Evolutionary conservation across 164 flowering plant genomes (phyloP).

Genomic region (Nelumbo lutea): DNA sequence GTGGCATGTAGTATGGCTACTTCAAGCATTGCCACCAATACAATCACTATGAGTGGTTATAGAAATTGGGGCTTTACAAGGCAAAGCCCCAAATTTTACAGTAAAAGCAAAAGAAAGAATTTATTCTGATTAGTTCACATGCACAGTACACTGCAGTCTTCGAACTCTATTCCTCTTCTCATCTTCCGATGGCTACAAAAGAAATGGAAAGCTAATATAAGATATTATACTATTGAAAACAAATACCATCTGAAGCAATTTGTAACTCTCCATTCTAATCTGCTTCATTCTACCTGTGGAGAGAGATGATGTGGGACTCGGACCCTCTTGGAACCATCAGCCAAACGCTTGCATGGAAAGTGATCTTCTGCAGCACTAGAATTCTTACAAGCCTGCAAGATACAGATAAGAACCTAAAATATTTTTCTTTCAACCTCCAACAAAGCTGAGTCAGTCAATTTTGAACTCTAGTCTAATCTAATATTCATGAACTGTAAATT

Average conservation of each 20-base stretch:
- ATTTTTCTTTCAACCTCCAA: too few species aligned
- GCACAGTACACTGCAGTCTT: slow-evolving; percentile 40
- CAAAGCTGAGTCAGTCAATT: too few species aligned
- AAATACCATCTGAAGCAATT: too few species aligned
- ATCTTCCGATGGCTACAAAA: slow-evolving; percentile 36
- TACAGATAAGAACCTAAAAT: background rate
- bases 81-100: too few species aligned
- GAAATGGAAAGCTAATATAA: background rate
- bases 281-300: slow-evolving; percentile 36
- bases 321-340: slow-evolving; percentile 91
- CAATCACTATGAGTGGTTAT: too few species aligned
- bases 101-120: too few species aligned
- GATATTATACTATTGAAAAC: background rate
- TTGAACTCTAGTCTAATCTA: too few species aligned
- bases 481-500: too few species aligned
- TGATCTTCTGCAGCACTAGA: slow-evolving; percentile 28
- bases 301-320: slow-evolving; percentile 45
- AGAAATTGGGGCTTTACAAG: too few species aligned
- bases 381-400: slow-evolving; percentile 43
- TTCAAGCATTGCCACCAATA: too few species aligned
- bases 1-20: too few species aligned
- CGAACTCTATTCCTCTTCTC: slow-evolving; percentile 27
- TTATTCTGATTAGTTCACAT: slow-evolving; percentile 14
- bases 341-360: slow-evolving; percentile 52
- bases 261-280: background rate